Conservation (phyloP, 768 basidiomycete species). For the Lactifluus subvellereus region DNA sequence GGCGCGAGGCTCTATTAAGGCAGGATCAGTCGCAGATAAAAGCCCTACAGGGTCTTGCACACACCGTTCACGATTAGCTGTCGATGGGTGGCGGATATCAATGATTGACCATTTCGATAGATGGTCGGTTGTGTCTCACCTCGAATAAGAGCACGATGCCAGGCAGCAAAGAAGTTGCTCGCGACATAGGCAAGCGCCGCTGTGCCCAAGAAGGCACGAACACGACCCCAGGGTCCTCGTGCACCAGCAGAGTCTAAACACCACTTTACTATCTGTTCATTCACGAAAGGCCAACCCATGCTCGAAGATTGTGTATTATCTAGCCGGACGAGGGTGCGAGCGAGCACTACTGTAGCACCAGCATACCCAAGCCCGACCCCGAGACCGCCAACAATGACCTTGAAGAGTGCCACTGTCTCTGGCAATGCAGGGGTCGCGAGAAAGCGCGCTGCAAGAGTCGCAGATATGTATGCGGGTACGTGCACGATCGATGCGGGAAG, state of each 20-base stretch:
- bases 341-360: not conserved
- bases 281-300: not conserved
- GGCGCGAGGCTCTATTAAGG: constrained; percentile 28
- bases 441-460: constrained; percentile 64
- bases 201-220: constrained; percentile 19
- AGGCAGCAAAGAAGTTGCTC: constrained; percentile 37
- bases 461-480: constrained; percentile 78
- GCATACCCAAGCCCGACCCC: constrained; percentile 10
- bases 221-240: not conserved
- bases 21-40: not conserved
- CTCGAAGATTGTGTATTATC: not conserved
- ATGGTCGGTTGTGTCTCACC: constrained; percentile 27
- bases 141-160: constrained; percentile 42
- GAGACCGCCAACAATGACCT: constrained; percentile 70
- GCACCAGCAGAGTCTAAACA: not conserved
- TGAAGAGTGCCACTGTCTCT: constrained; percentile 94
- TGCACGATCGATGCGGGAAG: constrained; percentile 87
- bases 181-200: constrained; percentile 25
- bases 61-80: constrained; percentile 30
- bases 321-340: constrained; percentile 1
- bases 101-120: not conserved
- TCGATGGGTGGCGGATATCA: not conserved
- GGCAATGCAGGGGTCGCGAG: constrained; percentile 63
- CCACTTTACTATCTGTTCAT: not conserved
- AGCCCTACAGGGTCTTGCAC: constrained; percentile 9